Conservation (phyloP, 495 filamentous ascomycete species). For the Amphirosellinia nigrospora region DNA sequence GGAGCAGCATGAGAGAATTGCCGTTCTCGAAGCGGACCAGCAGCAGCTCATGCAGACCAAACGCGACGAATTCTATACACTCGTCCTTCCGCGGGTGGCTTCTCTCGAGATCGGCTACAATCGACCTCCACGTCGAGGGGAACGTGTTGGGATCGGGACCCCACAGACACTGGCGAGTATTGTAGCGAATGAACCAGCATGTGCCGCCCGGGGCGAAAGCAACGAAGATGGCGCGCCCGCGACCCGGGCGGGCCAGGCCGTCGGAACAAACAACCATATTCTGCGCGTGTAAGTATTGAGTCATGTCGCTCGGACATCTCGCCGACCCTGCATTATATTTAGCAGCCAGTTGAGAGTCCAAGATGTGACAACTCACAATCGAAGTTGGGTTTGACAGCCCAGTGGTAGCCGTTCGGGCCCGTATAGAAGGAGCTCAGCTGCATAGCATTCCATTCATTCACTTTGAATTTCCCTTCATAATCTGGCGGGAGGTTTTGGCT, state of each 20-base stretch:
- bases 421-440: conserved; percentile 5
- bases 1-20: conserved; percentile 10
- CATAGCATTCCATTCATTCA: conserved; percentile 20
- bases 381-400: neutral
- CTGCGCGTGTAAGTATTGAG: neutral
- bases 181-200: conserved; percentile 19
- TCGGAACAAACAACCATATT: neutral
- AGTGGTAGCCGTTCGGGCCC: conserved; percentile 12
- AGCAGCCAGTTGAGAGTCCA: neutral
- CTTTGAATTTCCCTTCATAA: conserved; percentile 10
- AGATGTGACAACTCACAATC: neutral
- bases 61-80: conserved; percentile 16
- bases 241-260: neutral
- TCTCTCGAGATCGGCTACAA: conserved; percentile 5
- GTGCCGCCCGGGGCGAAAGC: conserved; percentile 4
- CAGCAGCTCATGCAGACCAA: conserved; percentile 3
- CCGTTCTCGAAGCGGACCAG: conserved; percentile 14
- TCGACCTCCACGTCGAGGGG: conserved; percentile 8
- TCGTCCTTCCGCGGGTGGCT: conserved; percentile 10
- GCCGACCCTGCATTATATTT: conserved; percentile 1
- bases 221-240: conserved; percentile 6
- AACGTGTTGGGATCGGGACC: neutral
- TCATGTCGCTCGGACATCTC: neutral
- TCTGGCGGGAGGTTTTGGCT: conserved; percentile 7
- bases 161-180: neutral